Base-by-base conservation (phyloP, 2,329 filamentous ascomycete species). In the Colletotrichum liriopes region DNA sequence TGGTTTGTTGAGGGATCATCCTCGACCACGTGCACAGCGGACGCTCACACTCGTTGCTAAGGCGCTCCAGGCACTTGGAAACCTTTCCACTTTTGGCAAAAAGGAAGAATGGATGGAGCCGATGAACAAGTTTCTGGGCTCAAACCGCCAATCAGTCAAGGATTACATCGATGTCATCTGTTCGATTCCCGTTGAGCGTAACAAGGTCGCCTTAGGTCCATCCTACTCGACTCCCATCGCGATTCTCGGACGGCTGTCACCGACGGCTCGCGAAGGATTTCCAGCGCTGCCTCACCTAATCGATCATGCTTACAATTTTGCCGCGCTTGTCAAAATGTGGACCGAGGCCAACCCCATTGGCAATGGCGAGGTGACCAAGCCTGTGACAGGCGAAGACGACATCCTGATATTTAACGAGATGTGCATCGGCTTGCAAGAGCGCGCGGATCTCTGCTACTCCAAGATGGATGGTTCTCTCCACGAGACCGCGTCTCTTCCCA, bases 81-180 rank as follows among this genome's bases (percentile, higher is more conserved):
- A 98, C 80, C 88, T 98, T 82, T 94, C 94, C 2, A 94, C 91
- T 0, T 98, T 98, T 79, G 96, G 96, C 51, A 95, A 93, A 79
- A 97, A 98, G 80, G 96, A 98, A 81, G 91, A 93, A n/a, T 98
- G 95, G 94, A 98, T 98, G 95, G 95, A 98, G 83, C 95, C 95
- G 0, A 98, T 98, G 96, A 98, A 98, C 79, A 90, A 89, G 54
- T 98, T 98, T 77, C 85, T 98, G 47, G 88, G 87, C 11, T 86
- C 90, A 1, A 92, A 97, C 78, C 90, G 95, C 26, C 88, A 92
- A 76, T 90, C 93, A 49, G 94, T 98, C 82, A 97, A 95, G 80
- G 89, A 92, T 58, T 98, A 95, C 77, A 93, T 98, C 72, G 95
- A 98, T 79, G 88, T 91, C 39, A 90, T 98, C 58, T 98, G 96